Evolutionary conservation across 2,329 filamentous ascomycete genomes (phyloP).

Genomic region (Penicillium nordicum): DNA sequence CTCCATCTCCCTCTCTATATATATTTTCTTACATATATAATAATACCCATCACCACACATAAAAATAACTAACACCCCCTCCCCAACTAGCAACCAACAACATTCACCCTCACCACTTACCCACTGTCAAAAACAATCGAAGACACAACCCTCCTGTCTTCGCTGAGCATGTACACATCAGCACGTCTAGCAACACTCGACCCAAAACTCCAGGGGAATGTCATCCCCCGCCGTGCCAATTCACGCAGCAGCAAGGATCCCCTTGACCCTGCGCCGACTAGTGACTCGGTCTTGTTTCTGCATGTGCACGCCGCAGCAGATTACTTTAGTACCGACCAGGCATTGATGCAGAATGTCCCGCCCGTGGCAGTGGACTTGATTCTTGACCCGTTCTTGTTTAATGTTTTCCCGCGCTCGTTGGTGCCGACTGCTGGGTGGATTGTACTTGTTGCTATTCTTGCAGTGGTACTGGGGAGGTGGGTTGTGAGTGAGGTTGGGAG

Average conservation of each 20-base stretch:
- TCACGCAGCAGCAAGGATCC: background rate
- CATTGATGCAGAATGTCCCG: conserved; percentile 71
- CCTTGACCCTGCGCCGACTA: conserved; percentile 20
- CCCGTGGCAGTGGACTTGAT: conserved; percentile 76
- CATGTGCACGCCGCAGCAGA: conserved; percentile 74
- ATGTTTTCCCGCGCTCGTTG: conserved; percentile 75
- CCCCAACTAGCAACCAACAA: conserved; percentile 71
- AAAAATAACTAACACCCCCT: conserved; percentile 13
- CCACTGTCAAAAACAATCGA: conserved; percentile 60
- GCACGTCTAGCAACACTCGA: conserved; percentile 42
- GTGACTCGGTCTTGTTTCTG: conserved; percentile 63
- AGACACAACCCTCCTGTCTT: conserved; percentile 60
- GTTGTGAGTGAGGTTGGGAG: conserved; percentile 25
- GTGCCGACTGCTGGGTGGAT: conserved; percentile 70
- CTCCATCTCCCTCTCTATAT: background rate
- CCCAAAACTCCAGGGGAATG: conserved; percentile 10
- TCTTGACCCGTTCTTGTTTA: conserved; percentile 79
- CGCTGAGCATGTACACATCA: conserved; percentile 61
- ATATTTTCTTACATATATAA: background rate
- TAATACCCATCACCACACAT: background rate
- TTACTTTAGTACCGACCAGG: conserved; percentile 72
- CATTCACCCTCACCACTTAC: conserved; percentile 67
- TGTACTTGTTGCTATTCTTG: conserved; percentile 54
- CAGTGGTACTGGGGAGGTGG: conserved; percentile 46
- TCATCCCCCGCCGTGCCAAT: conserved; percentile 9